Base-by-base conservation (phyloP, 2,329 filamentous ascomycete species). In the Verticillium albo-atrum region DNA sequence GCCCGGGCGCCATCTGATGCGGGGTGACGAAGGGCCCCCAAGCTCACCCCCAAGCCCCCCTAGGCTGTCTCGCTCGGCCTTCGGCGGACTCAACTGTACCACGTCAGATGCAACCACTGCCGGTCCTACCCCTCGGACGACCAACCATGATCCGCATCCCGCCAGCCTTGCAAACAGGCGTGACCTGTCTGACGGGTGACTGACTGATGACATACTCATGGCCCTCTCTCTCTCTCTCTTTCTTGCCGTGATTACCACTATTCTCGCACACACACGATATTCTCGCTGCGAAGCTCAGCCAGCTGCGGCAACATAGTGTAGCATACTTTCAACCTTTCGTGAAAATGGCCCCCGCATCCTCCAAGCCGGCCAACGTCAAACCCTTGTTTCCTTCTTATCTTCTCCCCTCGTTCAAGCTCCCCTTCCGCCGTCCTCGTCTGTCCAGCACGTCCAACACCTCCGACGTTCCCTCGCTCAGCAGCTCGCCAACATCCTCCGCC, bases 381-480 rank as follows among this genome's bases (percentile, higher is more conserved):
- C 42, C 42, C 20, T 3, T 74, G 28, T 84, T 85, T 65, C 76
- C 82, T 12, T 74, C 68, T 62, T 86, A 80, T 66, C 73, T 86
- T 27, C 75, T 85, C 25, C 81, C 82, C 12, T 80, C 74, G 67
- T 72, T 85, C 64, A 74, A 71, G 53, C 74, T 82, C 51, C 75
- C 79, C n/a, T 78, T 82, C 63, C 74, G 74, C 50, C 76, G 76
- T 56, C 76, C 77, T 60, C 72, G 72, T 23, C 42, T 17, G 37
- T 25, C 55, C 47, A 72, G 74, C 10, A 67, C 72, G 14, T 71
- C 70, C 58, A 63, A 63, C 30, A 58, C 60, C 7, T 64, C 66
- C 12, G 37, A 60, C 26, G 60, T 68, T 12, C 72, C 75, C 28
- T 73, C 72, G 7, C 65, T 75, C 23, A 71, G 69, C 66, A 70